Evolutionary conservation across 139 green algal genomes (phyloP), one percentile per base, ranked within the genome.

Genomic region (Chlamydomonas sp.): DNA sequence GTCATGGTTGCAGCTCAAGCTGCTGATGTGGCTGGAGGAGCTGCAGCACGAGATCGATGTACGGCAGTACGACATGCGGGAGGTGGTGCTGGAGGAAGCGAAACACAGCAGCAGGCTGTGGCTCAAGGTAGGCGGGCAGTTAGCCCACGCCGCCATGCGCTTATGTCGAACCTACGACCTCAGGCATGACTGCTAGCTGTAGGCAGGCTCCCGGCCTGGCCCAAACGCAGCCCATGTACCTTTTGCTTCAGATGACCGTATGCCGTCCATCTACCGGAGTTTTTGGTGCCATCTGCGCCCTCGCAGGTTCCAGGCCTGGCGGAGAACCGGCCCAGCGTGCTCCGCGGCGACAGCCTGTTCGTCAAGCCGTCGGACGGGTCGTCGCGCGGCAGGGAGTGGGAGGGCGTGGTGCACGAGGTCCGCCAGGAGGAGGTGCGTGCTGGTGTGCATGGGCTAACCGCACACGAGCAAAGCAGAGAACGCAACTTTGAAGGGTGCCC

Each of bases 21-120:
- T 82, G 71, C 89, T 92, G 77, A 66, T 92, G 72, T 91, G 83
- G 75, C 61, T 91, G 64, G 91, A 94, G 81, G 91, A 94, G 89
- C 80, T 92, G 84, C 91, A 94, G 77, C 87, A 92, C 15, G 89
- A 94, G 87, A 66, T 91, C 62, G 91, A 94, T 71, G 69, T 94
- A 10, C 79, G 84, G 16, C 9, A 77, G 71, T 94, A 94, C 71
- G 91, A 94, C 80, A 91, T 94, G 67, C 31, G 68, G n/a, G 75
- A 4, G 2, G 78, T 71, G 31, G 64, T 9, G 17, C 71, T 91
- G 66, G 2, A 3, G 1, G 17, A 63, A 17, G 16, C 20, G 14
- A 4, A 16, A 15, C 74, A 0, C 10, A 63, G 71, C 31, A 72
- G 60, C 31, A 59, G 14, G 76, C 58, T 77, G 63, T 17, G 0